Percentiles rank a stretch among this genome's conserved stretches.
Conservation (phyloP, 768 basidiomycete genomes). For the Rhodosporidiobolus sp. region DNA sequence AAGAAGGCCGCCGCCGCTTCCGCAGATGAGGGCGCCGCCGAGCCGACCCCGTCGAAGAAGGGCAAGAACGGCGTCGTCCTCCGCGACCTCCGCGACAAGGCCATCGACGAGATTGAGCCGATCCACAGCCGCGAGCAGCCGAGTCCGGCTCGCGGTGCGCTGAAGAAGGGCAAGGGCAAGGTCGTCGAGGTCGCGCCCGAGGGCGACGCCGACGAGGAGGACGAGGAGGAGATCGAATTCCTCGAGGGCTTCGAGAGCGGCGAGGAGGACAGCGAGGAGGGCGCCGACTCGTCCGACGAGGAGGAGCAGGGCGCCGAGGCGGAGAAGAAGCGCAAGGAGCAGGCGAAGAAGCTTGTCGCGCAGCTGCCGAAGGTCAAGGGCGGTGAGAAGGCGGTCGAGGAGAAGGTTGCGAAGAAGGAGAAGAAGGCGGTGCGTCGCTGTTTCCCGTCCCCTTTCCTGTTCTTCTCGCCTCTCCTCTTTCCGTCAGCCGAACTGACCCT, state of each 20-base stretch:
- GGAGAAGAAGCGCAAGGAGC: conserved; percentile 9
- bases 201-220: conserved; percentile 37
- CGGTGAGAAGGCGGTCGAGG: conserved; percentile 28
- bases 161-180: conserved; percentile 49
- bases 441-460: neutral
- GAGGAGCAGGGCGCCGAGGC: conserved; percentile 31
- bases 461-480: rapidly evolving
- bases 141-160: conserved; percentile 73
- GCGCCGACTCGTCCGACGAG: conserved; percentile 47
- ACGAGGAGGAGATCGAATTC: conserved; percentile 45
- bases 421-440: conserved; percentile 25
- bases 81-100: conserved; percentile 35
- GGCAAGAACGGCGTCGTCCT: conserved; percentile 30
- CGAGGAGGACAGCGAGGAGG: conserved; percentile 47
- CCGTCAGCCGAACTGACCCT: neutral
- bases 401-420: conserved; percentile 38
- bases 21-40: neutral
- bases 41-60: conserved; percentile 5
- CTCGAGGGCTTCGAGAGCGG: conserved; percentile 43
- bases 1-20: conserved; percentile 8
- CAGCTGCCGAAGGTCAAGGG: conserved; percentile 38
- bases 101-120: conserved; percentile 54
- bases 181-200: conserved; percentile 39
- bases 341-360: conserved; percentile 6
- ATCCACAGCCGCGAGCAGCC: conserved; percentile 64